Conservation (phyloP, 768 basidiomycete species). For the Amyloporia xantha region DNA sequence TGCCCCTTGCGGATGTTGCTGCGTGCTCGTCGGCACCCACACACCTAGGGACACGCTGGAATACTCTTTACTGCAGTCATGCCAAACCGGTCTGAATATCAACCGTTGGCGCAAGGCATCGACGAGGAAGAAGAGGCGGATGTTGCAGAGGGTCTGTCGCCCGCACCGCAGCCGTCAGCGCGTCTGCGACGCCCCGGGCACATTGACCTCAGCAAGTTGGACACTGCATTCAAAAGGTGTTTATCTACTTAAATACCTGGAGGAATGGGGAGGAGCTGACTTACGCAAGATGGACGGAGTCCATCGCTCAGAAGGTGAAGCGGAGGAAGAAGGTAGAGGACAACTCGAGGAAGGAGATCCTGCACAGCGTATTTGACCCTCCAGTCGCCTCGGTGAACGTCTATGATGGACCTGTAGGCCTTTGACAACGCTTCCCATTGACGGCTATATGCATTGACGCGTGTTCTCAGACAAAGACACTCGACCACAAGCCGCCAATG, state of each 20-base stretch:
- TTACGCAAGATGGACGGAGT: constrained; percentile 86
- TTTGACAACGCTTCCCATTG: background rate
- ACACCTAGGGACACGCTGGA: too few relatives aligned
- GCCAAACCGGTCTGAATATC: constrained; percentile 41
- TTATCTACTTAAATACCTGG: background rate
- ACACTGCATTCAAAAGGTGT: constrained; percentile 75
- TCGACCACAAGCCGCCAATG: constrained; percentile 77
- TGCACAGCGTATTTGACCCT: constrained; percentile 77
- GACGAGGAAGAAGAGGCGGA: constrained; percentile 38
- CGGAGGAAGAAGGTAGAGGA: constrained; percentile 67
- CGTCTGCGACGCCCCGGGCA: constrained; percentile 42
- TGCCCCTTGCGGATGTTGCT: too few relatives aligned
- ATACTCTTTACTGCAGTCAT: constrained; percentile 18
- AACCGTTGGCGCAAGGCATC: constrained; percentile 36
- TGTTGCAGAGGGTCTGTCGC: constrained; percentile 25
- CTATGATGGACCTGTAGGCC: constrained; percentile 32
- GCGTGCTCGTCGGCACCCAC: too few relatives aligned
- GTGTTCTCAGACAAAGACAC: constrained; percentile 53
- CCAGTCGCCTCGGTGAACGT: constrained; percentile 26
- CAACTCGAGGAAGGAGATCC: constrained; percentile 64
- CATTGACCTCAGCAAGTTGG: constrained; percentile 75
- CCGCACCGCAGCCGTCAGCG: constrained; percentile 21
- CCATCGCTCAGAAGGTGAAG: constrained; percentile 80
- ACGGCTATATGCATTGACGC: background rate
- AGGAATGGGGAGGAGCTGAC: too few relatives aligned